phyloP scores from a whole-genome alignment of 768 basidiomycete genomes.

The Cystofilobasidium capitatum region DNA sequence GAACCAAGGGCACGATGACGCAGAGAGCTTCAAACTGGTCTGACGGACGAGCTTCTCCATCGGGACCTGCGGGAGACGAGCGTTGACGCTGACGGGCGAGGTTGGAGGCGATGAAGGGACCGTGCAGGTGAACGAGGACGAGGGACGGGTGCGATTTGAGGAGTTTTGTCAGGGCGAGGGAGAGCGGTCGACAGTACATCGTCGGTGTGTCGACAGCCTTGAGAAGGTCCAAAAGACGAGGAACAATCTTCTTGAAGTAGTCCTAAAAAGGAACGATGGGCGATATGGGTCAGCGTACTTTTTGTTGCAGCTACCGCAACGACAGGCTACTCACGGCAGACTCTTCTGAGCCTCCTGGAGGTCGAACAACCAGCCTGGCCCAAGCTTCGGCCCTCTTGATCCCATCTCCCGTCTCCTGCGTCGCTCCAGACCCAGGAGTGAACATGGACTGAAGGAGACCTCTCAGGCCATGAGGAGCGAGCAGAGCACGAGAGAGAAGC shows the following conservation, averaged over 20 bases:
- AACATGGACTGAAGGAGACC: constrained; percentile 20
- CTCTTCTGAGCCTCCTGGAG: background rate
- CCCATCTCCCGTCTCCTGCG: background rate
- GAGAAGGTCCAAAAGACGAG: constrained; percentile 15
- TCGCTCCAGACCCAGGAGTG: background rate
- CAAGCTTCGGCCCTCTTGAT: constrained; percentile 3
- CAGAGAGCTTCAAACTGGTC: constrained; percentile 7
- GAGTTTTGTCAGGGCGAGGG: constrained; percentile 2
- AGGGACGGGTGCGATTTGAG: background rate
- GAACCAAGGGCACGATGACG: constrained; percentile 18
- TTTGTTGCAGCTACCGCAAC: too few relatives aligned
- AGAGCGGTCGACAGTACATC: constrained; percentile 12
- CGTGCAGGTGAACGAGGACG: constrained; percentile 15
- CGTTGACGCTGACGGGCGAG: background rate
- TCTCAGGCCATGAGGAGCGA: constrained; percentile 15
- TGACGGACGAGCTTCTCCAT: background rate
- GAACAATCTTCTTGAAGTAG: constrained; percentile 13
- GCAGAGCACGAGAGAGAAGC: constrained; percentile 12
- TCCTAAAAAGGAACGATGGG: background rate
- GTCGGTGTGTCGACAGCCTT: constrained; percentile 13
- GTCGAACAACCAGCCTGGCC: background rate
- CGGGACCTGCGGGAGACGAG: background rate
- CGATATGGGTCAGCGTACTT: background rate
- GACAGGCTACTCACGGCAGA: background rate
- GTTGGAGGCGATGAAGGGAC: constrained; percentile 3